Evolutionary conservation across 2,329 filamentous ascomycete genomes (phyloP), one percentile per base, ranked within the genome.

Genomic region (Ilyonectria destructans): DNA sequence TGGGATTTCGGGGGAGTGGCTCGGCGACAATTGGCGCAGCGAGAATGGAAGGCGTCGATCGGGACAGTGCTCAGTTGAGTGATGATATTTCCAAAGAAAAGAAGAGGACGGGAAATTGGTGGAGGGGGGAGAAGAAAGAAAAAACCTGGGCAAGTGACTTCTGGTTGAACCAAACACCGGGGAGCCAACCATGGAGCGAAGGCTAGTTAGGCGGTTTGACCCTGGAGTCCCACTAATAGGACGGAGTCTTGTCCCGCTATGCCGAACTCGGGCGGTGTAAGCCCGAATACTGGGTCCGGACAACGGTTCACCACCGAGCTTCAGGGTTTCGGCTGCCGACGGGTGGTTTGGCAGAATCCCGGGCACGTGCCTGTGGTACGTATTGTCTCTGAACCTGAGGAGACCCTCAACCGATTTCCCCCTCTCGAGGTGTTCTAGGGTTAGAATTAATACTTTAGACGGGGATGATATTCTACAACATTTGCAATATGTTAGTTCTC

Each of bases 81-180:
- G 35, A 23, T 31, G 29, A 13, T 35, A 37, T 49, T 45, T 37
- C 35, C 13, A 33, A 12, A 26, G 26, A 33, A 29, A 13, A 59
- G 13, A 43, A 35, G 45, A 7, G 33, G n/a, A 31, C n/a, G 29
- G 21, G 33, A 49, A 63, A 43, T 3, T 3, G 29, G 60, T 51
- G 49, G 49, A 57, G 43, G 33, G 63, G 15, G 52, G 21, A 62
- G 26, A 26, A 56, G 26, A 26, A 26, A 26, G 26, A 31, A 62
- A 62, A 62, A 62, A 56, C 46, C 52, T 48, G 43, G 40, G 46
- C 19, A 46, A 58, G 43, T 46, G 54, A 58, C 54, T 55, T 40
- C 33, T 21, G 40, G 31, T 40, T 23, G 40, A n/a, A 43, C 40
- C 40, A 43, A 43, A 43, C 40, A 19, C 40, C 33, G 55, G 19